Conservation (phyloP, 306 rosid genomes). For the Malus sieversii region DNA sequence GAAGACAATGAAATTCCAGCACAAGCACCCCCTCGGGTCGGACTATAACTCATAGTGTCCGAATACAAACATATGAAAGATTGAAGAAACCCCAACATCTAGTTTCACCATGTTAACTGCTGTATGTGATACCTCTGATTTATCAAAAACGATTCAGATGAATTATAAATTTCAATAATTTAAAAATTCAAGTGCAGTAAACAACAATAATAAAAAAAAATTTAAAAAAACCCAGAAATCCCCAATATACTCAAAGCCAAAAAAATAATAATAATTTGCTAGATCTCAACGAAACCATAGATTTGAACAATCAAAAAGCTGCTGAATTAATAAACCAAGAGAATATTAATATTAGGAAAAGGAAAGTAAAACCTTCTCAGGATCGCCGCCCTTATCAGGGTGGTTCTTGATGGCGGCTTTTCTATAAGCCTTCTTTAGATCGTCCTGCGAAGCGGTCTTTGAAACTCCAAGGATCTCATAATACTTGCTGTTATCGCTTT, state of each 20-base stretch:
- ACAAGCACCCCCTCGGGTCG: too few species aligned
- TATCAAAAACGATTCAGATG: too few species aligned
- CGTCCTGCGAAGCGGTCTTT: constrained; percentile 46
- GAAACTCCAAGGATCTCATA: constrained; percentile 50
- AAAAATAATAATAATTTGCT: too few species aligned
- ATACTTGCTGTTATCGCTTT: constrained; percentile 46
- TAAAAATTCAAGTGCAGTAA: too few species aligned
- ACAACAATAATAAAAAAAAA: too few species aligned
- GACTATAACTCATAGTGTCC: not conserved
- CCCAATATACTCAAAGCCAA: too few species aligned
- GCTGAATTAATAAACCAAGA: not conserved
- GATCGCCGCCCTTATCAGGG: constrained; percentile 55
- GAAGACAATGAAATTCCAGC: not conserved
- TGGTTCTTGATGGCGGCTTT: constrained; percentile 56
- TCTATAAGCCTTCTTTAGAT: constrained; percentile 52
- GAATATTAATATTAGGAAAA: too few species aligned
- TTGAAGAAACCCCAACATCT: not conserved
- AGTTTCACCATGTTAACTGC: not conserved
- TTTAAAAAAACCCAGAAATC: too few species aligned
- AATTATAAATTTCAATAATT: too few species aligned
- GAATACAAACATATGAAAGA: not conserved
- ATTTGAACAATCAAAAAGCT: not conserved
- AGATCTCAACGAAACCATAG: not conserved
- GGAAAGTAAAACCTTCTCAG: constrained; percentile 31
- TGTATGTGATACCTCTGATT: not conserved